A percentile compares a stretch with the other conserved stretches of the same genome.
Evolutionary conservation across 169 alveolate genomes (phyloP).

Genomic region (Plasmodium knowlesi): DNA sequence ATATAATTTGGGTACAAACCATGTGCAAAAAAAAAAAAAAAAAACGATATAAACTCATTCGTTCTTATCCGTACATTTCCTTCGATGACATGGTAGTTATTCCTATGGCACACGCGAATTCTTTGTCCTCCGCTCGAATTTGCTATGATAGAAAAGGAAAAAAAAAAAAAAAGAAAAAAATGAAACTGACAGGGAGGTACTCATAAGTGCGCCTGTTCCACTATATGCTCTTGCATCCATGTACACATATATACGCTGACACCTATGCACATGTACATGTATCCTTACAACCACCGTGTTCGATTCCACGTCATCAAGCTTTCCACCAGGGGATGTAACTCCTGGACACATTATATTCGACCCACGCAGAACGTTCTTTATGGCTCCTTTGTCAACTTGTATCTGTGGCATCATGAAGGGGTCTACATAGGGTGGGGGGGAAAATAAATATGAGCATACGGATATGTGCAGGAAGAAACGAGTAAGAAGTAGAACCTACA

Average conservation of each 20-base stretch:
- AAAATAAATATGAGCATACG: slow-evolving; percentile 16
- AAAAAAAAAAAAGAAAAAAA: neutral
- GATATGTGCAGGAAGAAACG: slow-evolving; percentile 8
- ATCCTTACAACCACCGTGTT: slow-evolving; percentile 85
- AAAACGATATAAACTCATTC: neutral
- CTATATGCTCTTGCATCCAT: neutral
- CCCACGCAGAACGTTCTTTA: slow-evolving; percentile 95
- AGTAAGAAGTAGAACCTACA: neutral
- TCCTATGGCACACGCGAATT: slow-evolving; percentile 97
- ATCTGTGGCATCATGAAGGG: slow-evolving; percentile 96
- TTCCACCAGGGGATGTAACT: slow-evolving; percentile 96
- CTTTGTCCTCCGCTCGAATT: slow-evolving; percentile 93
- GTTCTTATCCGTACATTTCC: slow-evolving; percentile 87
- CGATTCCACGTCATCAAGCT: slow-evolving; percentile 92
- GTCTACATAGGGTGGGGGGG: slow-evolving; percentile 79
- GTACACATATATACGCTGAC: slow-evolving; percentile 11
- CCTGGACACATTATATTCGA: slow-evolving; percentile 98
- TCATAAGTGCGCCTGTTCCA: neutral
- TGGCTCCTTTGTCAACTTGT: slow-evolving; percentile 97
- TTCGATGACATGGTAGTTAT: slow-evolving; percentile 93
- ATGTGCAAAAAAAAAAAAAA: neutral
- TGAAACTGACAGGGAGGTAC: neutral
- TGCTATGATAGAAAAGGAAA: slow-evolving; percentile 77
- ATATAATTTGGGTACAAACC: neutral
- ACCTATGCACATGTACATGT: slow-evolving; percentile 21